phyloP scores from a whole-genome alignment of 768 basidiomycete genomes.

The Tulasnella sp. region DNA sequence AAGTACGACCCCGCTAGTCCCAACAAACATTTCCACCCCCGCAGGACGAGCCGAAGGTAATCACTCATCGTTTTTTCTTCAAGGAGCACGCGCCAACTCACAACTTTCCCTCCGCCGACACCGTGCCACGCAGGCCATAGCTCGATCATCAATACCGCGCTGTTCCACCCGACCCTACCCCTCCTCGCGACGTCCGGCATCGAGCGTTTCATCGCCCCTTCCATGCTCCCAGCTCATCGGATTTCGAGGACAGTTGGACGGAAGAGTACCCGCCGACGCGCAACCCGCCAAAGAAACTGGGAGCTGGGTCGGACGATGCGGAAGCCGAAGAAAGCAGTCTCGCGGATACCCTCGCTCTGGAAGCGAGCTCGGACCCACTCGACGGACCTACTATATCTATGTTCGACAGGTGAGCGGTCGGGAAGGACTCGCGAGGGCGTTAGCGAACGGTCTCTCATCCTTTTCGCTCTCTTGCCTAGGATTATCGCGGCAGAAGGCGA shows the following conservation, averaged over 20 bases:
- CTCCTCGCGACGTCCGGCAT: constrained; percentile 28
- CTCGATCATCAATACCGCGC: constrained; percentile 24
- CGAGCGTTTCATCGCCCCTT: constrained; percentile 30
- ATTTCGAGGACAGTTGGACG: neutral
- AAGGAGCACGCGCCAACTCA: neutral
- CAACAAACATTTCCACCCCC: neutral
- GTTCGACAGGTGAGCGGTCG: constrained; percentile 27
- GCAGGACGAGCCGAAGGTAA: constrained; percentile 21
- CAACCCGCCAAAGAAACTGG: neutral
- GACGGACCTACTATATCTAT: constrained; percentile 2
- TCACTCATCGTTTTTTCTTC: neutral
- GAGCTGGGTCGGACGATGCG: neutral
- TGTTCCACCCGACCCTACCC: constrained; percentile 30
- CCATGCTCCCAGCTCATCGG: neutral
- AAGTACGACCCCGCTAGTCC: constrained; percentile 11
- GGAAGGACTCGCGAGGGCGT: too few relatives aligned
- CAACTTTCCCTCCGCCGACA: neutral
- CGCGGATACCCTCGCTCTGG: neutral
- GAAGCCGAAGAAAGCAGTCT: neutral
- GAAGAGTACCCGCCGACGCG: constrained; percentile 1
- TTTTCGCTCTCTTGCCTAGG: neutral
- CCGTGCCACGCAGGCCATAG: neutral
- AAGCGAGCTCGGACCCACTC: constrained; percentile 6
- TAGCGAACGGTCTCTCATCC: neutral
- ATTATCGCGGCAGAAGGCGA: constrained; percentile 4